Percentiles rank a stretch among this genome's conserved stretches.
Evolutionary conservation across 2,329 filamentous ascomycete genomes (phyloP).

Genomic region (Bipolaris victoriae): DNA sequence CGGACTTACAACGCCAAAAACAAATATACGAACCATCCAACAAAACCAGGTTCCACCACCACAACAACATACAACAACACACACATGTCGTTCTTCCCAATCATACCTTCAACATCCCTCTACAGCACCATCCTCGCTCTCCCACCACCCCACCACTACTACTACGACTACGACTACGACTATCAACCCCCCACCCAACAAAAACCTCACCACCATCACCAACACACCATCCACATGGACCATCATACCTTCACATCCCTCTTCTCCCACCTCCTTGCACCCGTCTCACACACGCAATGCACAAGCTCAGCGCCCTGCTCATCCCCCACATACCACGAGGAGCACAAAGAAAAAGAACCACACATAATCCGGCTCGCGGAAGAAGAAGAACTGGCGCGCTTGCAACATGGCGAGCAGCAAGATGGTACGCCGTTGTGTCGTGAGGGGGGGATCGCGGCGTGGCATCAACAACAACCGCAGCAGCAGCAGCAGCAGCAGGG

Average conservation of each 20-base stretch:
- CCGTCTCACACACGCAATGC: constrained; percentile 19
- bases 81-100: constrained; percentile 14
- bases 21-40: too few species aligned
- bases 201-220: not conserved
- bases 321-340: not conserved
- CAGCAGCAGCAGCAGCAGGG: constrained; percentile 6
- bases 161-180: not conserved
- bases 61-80: not conserved
- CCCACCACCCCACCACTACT: not conserved
- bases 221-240: constrained; percentile 8
- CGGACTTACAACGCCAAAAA: too few species aligned
- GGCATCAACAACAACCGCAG: constrained; percentile 13
- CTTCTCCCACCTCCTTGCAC: constrained; percentile 25
- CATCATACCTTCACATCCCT: constrained; percentile 20
- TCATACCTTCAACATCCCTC: constrained; percentile 2
- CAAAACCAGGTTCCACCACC: too few species aligned
- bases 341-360: too few species aligned
- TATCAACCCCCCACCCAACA: too few species aligned
- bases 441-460: constrained; percentile 29
- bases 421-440: constrained; percentile 33
- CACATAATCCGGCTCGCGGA: constrained; percentile 9
- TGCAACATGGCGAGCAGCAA: constrained; percentile 18
- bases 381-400: constrained; percentile 17
- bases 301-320: constrained; percentile 15
- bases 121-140: constrained; percentile 5